Conservation (phyloP, 768 basidiomycete genomes). For the Hygrocybe punicea region DNA sequence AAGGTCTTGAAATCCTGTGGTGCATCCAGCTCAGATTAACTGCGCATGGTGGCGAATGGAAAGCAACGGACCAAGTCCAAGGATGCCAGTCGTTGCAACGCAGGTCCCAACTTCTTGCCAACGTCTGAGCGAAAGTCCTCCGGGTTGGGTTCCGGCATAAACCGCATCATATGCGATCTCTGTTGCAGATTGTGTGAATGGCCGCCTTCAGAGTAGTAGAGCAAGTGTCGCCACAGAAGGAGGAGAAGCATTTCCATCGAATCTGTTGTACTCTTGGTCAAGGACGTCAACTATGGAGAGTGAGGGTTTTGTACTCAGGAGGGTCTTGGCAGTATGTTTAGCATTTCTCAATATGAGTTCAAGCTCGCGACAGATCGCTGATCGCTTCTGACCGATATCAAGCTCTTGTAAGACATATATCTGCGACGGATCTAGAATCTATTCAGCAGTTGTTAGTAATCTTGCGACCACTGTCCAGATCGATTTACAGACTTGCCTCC, state of each 20-base stretch:
- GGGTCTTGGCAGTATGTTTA: conserved; percentile 47
- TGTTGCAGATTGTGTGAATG: conserved; percentile 26
- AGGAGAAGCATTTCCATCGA: conserved; percentile 76
- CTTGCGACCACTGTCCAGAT: neutral
- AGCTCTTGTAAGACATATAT: conserved; percentile 59
- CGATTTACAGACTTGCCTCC: conserved; percentile 64
- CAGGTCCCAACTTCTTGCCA: conserved; percentile 51
- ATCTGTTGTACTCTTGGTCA: conserved; percentile 35
- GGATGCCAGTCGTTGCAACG: conserved; percentile 50
- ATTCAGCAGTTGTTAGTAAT: neutral
- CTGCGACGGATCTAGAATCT: conserved; percentile 54
- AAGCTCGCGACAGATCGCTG: conserved; percentile 62
- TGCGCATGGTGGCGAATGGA: conserved; percentile 13
- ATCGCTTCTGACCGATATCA: conserved; percentile 65
- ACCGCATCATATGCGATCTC: conserved; percentile 47
- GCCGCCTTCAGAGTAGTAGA: conserved; percentile 54
- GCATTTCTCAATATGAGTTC: conserved; percentile 40
- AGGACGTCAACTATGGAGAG: neutral
- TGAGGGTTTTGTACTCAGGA: conserved; percentile 48
- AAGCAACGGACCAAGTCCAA: conserved; percentile 39
- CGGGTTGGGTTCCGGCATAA: conserved; percentile 56
- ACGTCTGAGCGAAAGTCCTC: conserved; percentile 57
- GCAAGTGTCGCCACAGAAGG: conserved; percentile 76
- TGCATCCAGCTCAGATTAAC: conserved; percentile 9
- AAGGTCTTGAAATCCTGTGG: conserved; percentile 42